Evolutionary conservation across 768 basidiomycete species (phyloP), one percentile per base, ranked within the genome.

Genomic region (Mycena filopes): DNA sequence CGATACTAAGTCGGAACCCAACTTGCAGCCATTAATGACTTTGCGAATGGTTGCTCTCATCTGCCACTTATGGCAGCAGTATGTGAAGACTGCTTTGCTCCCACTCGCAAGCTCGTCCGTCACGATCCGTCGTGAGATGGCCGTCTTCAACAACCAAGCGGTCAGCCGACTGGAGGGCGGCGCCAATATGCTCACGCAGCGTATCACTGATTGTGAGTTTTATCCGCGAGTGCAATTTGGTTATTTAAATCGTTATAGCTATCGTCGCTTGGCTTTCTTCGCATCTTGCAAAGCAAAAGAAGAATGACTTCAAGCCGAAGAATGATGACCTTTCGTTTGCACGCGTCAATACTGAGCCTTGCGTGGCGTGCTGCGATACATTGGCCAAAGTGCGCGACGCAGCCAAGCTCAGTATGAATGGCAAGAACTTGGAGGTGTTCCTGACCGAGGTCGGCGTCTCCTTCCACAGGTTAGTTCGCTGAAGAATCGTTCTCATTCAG

Each of bases 241-340:
- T 50, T 29, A 38, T 49, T 62, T 31, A 46, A 18, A 36, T 38
- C 26, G 46, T 54, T 65, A 0, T 65, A 96, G 94, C 83, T 0
- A 86, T 95, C 63, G 76, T 95, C 49, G 76, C 86, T 21, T 96
- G 93, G 90, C 80, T 98, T 9, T 83, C 87, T 2, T 66, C 83
- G 4, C 90, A 93, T 66, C 87, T 99, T 40, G 84, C 88, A 10
- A 96, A 95, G 76, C 98, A 99, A 76, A 98, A 98, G 82, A 92
- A 91, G 72, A 92, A 88, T 53, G 98, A 99, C 75, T 99, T 98
- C 81, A 98, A 97, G 77, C 98, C 98, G 13, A 88, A 92, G 40
- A 96, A 98, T 70, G 98, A 99, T 73, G 97, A 99, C 70, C 78
- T 96, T 25, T 96, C 96, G 0, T 99, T 98, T 76, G 94, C 95